Conservation (phyloP, 805 yeast genomes). For the Candida coquimbonensis region DNA sequence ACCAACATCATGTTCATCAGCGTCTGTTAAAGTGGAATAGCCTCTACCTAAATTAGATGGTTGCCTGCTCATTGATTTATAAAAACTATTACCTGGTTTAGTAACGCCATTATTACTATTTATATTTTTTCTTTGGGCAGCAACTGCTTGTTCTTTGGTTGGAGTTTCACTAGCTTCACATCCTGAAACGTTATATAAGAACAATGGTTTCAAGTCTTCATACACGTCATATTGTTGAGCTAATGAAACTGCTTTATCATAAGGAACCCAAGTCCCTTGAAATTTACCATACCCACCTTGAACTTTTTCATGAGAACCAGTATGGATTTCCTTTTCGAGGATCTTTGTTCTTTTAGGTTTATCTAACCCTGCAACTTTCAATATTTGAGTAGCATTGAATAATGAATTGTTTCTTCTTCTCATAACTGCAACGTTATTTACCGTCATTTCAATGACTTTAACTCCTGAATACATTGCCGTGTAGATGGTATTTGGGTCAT, state of each 20-base stretch:
- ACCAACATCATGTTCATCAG: constrained; percentile 20
- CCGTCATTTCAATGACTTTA: constrained; percentile 72
- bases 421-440: constrained; percentile 68
- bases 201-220: constrained; percentile 57
- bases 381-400: constrained; percentile 79
- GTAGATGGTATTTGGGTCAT: constrained; percentile 37
- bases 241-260: constrained; percentile 54
- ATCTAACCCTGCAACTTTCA: constrained; percentile 70
- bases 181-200: constrained; percentile 36
- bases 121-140: constrained; percentile 26
- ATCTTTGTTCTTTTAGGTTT: constrained; percentile 72
- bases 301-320: constrained; percentile 63
- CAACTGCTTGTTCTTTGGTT: constrained; percentile 41
- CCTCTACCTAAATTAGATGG: constrained; percentile 20
- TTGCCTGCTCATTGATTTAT: constrained; percentile 15
- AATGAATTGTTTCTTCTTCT: constrained; percentile 68
- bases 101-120: neutral
- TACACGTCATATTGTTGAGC: constrained; percentile 53
- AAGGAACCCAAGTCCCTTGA: constrained; percentile 85
- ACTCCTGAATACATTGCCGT: constrained; percentile 76
- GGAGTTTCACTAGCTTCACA: constrained; percentile 35
- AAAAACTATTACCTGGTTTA: constrained; percentile 12
- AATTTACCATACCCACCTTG: constrained; percentile 83
- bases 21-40: constrained; percentile 27
- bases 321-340: constrained; percentile 66